Conservation (phyloP, 345 rosid genomes). For the Dimocarpus longan region DNA sequence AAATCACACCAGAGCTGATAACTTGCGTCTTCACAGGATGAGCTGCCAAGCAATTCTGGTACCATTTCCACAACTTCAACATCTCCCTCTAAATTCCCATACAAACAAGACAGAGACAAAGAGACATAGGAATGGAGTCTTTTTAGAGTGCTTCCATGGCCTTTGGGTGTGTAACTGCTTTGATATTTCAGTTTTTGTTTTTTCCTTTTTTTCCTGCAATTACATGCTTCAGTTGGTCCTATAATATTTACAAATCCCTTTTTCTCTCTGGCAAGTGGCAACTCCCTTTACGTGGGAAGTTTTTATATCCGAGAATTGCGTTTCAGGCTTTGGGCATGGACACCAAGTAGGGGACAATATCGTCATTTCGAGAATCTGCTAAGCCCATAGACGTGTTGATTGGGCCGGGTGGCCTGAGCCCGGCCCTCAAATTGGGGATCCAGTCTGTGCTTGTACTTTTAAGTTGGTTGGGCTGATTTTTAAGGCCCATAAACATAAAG, state of each 20-base stretch:
- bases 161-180: background rate
- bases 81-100: constrained; percentile 28
- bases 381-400: background rate
- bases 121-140: background rate
- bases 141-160: background rate
- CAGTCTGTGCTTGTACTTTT: too few species aligned
- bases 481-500: too few species aligned
- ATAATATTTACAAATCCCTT: background rate
- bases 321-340: background rate
- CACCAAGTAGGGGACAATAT: background rate
- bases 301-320: background rate
- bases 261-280: background rate
- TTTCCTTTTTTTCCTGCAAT: background rate
- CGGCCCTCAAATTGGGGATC: too few species aligned
- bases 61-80: constrained; percentile 86
- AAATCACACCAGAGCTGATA: constrained; percentile 82
- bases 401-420: too few species aligned
- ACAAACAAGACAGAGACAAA: background rate
- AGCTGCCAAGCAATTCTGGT: constrained; percentile 64
- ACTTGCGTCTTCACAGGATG: constrained; percentile 90
- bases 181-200: too few species aligned
- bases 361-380: background rate
- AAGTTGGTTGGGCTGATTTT: too few species aligned
- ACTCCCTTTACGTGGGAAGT: background rate
- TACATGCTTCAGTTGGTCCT: background rate